phyloP scores from a whole-genome alignment of 257 asterid species.

The Solanum tarapatanum region DNA sequence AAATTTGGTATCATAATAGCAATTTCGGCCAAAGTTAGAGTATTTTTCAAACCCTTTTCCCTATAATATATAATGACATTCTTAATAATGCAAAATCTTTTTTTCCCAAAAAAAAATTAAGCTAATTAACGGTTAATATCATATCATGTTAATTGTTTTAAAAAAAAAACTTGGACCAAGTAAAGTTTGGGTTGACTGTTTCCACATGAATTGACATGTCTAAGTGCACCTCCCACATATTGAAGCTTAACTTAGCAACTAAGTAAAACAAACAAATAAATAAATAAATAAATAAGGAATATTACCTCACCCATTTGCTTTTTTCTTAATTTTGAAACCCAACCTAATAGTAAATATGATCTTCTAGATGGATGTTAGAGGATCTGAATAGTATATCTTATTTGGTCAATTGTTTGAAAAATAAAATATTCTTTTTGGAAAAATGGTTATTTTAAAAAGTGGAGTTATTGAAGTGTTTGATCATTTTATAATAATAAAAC shows the following conservation, averaged over 20 bases:
- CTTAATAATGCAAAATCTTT: neutral
- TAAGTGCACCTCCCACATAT: neutral
- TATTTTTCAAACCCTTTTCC: no score
- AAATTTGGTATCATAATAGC: rapidly evolving
- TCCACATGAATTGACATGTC: neutral
- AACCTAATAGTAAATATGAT: neutral
- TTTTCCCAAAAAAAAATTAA: no score
- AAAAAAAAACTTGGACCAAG: neutral
- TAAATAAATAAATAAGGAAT: neutral
- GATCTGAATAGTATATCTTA: neutral
- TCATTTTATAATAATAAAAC: neutral
- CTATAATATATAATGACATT: neutral
- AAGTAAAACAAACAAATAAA: neutral
- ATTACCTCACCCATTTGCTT: neutral
- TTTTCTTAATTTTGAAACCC: neutral
- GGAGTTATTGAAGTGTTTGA: neutral
- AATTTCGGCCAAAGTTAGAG: no score
- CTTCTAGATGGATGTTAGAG: neutral
- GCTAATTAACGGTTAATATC: neutral
- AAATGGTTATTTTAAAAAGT: neutral
- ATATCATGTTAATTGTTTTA: no score
- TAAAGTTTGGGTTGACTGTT: neutral
- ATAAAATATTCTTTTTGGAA: neutral
- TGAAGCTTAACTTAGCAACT: neutral
- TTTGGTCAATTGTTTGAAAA: neutral